Base-by-base conservation (phyloP, 371 early-diverging fungal species). In the Mucor racemosus region DNA sequence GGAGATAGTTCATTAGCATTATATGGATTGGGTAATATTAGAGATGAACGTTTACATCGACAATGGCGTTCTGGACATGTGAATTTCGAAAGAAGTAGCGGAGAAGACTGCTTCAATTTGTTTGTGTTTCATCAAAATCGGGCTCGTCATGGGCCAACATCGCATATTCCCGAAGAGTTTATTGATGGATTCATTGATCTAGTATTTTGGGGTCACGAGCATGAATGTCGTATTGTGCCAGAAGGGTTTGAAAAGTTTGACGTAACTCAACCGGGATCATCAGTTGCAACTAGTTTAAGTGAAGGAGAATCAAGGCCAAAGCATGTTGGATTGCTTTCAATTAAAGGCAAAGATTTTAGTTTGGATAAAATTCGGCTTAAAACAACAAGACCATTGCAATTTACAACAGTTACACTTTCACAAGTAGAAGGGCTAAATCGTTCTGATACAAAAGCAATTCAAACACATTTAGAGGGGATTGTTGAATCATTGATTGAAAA, bases 161-260 rank as follows among this genome's bases (percentile, higher is more conserved):
- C 88, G 68, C 95, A 95, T 77, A 91, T 99, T 21, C 99, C 99
- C 0, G 96, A 95, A 75, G 82, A 87, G 9, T 94, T 94, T 68
- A 68, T 99, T 13, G 91, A 91, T 50, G 79, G 81, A 15, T 95
- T 93, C 71, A 74, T 99, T 61, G 87, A 99, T 73, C 73, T 99
- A 19, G 88, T 99, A 6, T 66, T 99, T 1, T 99, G 98, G 97
- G 99, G 99, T 4, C 99, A 99, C 79, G 99, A 99, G 80, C 99
- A 99, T 82, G 96, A 99, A 70, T 98, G 97, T 66, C 75, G 86
- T 36, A 92, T 97, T 33, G 91, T 91, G 35, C 94, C 95, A 0
- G 84, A 87, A 56, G 78, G 78, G 39, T 91, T 88, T 75, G 82
- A 85, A 15, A 66, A 81, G 31, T 95, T 95, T 71, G 85, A 91